These are phyloP conservation scores for Cunninghamia lanceolata DNA, from an alignment of 75 land plant species.

Conservation along the genomic window DNA sequence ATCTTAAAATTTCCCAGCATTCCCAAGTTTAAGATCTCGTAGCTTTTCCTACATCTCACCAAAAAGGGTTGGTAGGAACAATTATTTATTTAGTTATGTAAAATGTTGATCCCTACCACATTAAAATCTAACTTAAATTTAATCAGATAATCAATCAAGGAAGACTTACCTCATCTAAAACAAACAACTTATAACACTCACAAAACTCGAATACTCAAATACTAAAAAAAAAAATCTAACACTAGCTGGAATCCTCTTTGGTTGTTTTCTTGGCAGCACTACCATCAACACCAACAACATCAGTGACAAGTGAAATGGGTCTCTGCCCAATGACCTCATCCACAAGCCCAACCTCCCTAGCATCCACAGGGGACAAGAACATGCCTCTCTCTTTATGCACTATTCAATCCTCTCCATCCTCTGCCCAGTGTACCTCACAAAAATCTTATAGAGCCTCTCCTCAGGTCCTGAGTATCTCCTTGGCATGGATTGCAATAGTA, in stretches of 20 bases:
- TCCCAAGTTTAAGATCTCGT: too few relatives aligned
- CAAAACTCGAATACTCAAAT: too few relatives aligned
- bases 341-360: constrained; percentile 80
- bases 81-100: too few relatives aligned
- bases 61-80: too few relatives aligned
- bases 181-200: too few relatives aligned
- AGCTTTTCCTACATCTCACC: too few relatives aligned
- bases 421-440: constrained; percentile 75
- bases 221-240: too few relatives aligned
- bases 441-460: constrained; percentile 63
- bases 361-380: constrained; percentile 95
- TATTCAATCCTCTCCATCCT: constrained; percentile 59
- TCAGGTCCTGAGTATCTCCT: constrained; percentile 79
- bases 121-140: too few relatives aligned
- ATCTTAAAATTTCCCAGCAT: too few relatives aligned
- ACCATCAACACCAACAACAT: constrained; percentile 39
- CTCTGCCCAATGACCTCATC: constrained; percentile 86
- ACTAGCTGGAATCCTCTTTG: not conserved
- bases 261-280: constrained; percentile 20
- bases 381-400: constrained; percentile 83
- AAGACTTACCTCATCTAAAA: too few relatives aligned
- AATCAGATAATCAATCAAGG: too few relatives aligned
- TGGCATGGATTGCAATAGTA: constrained; percentile 83
- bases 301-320: constrained; percentile 75
- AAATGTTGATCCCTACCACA: too few relatives aligned